These are phyloP conservation scores for Isatis tinctoria DNA, from an alignment of 345 rosid genomes.

Conservation along the genomic window DNA sequence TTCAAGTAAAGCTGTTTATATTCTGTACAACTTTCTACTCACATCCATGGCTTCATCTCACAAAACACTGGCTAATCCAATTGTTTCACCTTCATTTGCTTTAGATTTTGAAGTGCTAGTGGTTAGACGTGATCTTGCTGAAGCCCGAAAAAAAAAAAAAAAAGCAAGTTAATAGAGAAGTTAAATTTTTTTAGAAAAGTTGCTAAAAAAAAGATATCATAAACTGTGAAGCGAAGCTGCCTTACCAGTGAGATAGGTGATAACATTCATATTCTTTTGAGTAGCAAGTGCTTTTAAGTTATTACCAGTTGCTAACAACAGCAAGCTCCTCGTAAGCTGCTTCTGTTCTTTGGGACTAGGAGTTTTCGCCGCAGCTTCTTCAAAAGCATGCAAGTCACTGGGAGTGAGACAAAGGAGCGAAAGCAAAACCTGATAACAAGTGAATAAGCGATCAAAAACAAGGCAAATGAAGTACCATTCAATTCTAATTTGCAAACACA, in stretches of 20 bases:
- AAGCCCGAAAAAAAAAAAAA: too few species aligned
- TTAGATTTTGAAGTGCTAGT: slow-evolving; percentile 40
- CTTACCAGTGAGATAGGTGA: slow-evolving; percentile 75
- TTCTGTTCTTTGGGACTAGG: slow-evolving; percentile 83
- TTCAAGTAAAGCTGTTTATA: background rate
- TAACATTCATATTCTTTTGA: slow-evolving; percentile 62
- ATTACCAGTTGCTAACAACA: slow-evolving; percentile 71
- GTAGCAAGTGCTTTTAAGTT: slow-evolving; percentile 75
- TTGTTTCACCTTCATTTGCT: slow-evolving; percentile 50
- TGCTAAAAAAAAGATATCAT: background rate
- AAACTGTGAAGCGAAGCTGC: background rate
- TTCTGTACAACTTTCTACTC: background rate
- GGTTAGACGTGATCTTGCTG: slow-evolving; percentile 59
- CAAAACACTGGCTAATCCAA: slow-evolving; percentile 70
- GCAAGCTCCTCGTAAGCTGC: slow-evolving; percentile 74
- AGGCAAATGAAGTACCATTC: background rate
- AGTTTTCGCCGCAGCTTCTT: slow-evolving; percentile 76
- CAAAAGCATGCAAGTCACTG: slow-evolving; percentile 73
- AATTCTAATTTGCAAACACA: background rate
- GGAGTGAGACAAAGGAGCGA: slow-evolving; percentile 70
- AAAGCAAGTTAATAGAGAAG: background rate
- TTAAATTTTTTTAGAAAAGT: background rate
- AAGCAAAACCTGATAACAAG: slow-evolving; percentile 53
- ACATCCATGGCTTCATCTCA: slow-evolving; percentile 28
- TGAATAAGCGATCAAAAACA: background rate